Percentiles rank a stretch among this genome's conserved stretches.
phyloP scores from a whole-genome alignment of 495 filamentous ascomycete species.

The Usnea hakonensis region DNA sequence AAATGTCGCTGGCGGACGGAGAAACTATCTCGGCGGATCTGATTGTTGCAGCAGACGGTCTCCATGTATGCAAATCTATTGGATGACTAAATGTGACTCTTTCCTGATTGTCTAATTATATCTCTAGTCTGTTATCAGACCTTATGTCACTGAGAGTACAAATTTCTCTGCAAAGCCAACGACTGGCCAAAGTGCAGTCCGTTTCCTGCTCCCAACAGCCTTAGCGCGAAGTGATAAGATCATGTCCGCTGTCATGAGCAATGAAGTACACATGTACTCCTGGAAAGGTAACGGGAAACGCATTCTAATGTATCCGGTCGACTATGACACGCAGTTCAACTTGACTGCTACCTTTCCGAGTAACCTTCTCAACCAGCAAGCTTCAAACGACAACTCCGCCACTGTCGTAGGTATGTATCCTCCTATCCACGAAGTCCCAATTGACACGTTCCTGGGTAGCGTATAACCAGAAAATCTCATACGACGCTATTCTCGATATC shows the following conservation, averaged over 20 bases:
- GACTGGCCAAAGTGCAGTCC: neutral
- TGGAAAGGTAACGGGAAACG: slow-evolving; percentile 1
- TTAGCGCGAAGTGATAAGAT: neutral
- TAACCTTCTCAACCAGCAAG: neutral
- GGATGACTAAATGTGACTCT: neutral
- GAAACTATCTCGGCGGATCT: neutral
- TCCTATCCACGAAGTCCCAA: neutral
- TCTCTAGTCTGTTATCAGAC: neutral
- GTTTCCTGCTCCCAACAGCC: neutral
- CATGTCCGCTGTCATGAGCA: neutral
- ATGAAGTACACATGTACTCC: neutral
- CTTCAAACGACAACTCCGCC: neutral
- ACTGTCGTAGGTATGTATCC: neutral
- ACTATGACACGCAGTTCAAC: neutral
- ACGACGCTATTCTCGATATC: neutral
- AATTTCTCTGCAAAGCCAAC: neutral
- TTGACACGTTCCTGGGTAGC: neutral
- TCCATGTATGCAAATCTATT: neutral
- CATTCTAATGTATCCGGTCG: slow-evolving; percentile 4
- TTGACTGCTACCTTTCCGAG: neutral
- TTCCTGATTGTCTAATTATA: neutral
- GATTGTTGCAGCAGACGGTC: neutral
- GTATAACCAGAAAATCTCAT: neutral
- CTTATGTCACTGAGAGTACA: neutral
- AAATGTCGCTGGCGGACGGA: neutral